Evolutionary conservation across 1,284 basidiomycete genomes (phyloP).

Genomic region (Coriolopsis trogii): DNA sequence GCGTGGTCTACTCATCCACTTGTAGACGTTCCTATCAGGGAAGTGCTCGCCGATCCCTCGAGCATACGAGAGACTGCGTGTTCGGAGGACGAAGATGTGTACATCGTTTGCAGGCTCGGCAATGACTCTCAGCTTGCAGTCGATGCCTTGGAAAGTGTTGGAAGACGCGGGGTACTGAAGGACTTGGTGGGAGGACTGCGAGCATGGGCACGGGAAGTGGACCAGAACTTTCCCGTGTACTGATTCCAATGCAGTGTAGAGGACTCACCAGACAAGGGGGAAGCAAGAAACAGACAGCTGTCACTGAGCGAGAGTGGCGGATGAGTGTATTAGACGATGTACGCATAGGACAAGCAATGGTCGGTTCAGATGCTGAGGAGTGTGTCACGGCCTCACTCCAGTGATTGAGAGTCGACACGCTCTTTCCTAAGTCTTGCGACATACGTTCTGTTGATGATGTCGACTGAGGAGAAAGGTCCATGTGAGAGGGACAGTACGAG

Average conservation of each 20-base stretch:
- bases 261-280: conserved; percentile 19
- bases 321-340: conserved; percentile 14
- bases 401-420: conserved; percentile 34
- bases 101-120: conserved; percentile 84
- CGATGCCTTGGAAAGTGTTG: conserved; percentile 58
- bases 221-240: conserved; percentile 79
- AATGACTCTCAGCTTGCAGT: conserved; percentile 94
- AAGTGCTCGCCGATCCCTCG: conserved; percentile 61
- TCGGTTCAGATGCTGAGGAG: not conserved
- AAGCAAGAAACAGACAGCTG: not conserved
- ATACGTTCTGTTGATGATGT: conserved; percentile 73
- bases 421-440: conserved; percentile 59
- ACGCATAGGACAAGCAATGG: conserved; percentile 1
- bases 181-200: conserved; percentile 82
- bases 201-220: conserved; percentile 77
- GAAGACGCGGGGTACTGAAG: conserved; percentile 44
- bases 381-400: not conserved
- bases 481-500: not conserved
- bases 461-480: conserved; percentile 50
- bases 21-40: conserved; percentile 69
- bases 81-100: conserved; percentile 30
- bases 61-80: not conserved
- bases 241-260: too few relatives aligned
- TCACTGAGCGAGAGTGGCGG: not conserved
- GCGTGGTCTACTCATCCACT: not conserved